Base-by-base conservation (phyloP, 352 stramenopile species). In the Pythium diclinum region DNA sequence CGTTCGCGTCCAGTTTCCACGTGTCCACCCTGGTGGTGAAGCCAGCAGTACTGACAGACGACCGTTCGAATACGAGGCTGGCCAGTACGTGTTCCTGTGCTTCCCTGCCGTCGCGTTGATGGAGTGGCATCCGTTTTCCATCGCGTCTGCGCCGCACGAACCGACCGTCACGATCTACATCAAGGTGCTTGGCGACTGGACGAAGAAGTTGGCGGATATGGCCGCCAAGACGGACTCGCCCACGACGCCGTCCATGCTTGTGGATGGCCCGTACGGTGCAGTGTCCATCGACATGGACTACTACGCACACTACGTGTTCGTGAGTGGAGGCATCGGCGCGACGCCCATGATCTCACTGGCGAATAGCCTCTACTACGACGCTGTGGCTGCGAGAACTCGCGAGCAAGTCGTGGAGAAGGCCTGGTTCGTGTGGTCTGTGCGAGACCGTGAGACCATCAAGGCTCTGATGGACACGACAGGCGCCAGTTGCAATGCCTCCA, bases 61-160 rank as follows among this genome's bases (percentile, higher is more conserved):
- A n/a, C n/a, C n/a, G 13, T 85, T 85, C 47, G 48, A 56, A 2
- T 84, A 80, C 25, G 47, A 77, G 55, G 67, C 76, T 11, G 78
- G 78, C 0, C 79, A 91, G 62, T 96, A 95, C 68, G 80, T 77
- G 0, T 95, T 94, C 65, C 49, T 97, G 28, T 92, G 89, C 61
- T 66, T 97, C 16, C 87, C 86, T n/a, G n/a, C n/a, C n/a, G n/a
- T n/a, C n/a, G n/a, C n/a, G n/a, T n/a, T n/a, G n/a, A n/a, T n/a
- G 0, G 71, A 96, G 68, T 97, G 89, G 88, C 89, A 97, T 75
- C 89, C 89, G 21, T 96, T 96, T 63, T 92, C 84, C 4, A 85
- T 97, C 48, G 88, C 83, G 19, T 93, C 80, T 25, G 83, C 82
- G 5, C 86, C 87, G 0, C 71, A 80, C 25, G 81, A 95, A 75